Conservation (phyloP, 176 grass and related monocot species). For the Bothriochloa decipiens region DNA sequence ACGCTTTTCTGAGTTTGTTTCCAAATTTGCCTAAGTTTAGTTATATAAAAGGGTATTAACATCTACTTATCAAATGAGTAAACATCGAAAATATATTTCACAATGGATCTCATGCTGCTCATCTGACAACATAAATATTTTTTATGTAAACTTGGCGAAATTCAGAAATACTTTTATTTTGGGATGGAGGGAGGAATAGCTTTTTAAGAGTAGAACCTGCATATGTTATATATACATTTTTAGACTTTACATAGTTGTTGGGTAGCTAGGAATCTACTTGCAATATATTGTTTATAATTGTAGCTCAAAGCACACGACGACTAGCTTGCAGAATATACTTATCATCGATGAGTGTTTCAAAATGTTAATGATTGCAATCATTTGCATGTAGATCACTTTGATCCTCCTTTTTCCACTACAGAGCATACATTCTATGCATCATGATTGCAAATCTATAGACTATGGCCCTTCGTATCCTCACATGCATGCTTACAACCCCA, state of each 20-base stretch:
- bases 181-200: no score
- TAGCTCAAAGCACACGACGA: slow-evolving; percentile 33
- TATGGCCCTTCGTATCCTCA: background rate
- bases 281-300: slow-evolving; percentile 29
- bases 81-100: no score
- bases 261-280: slow-evolving; percentile 2
- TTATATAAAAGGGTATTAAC: no score
- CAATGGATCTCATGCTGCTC: no score
- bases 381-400: slow-evolving; percentile 30
- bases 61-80: no score
- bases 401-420: background rate
- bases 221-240: background rate
- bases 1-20: no score
- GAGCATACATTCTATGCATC: background rate
- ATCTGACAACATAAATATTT: no score
- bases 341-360: slow-evolving; percentile 20
- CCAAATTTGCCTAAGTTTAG: no score
- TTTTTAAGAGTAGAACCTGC: no score
- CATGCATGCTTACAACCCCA: background rate
- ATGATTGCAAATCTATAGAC: slow-evolving; percentile 6
- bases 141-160: no score
- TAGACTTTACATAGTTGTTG: background rate
- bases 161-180: no score
- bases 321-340: slow-evolving; percentile 30
- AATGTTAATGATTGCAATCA: slow-evolving; percentile 50